Evolutionary conservation across 2,329 filamentous ascomycete species (phyloP).

Genomic region (Phialophora expanda): DNA sequence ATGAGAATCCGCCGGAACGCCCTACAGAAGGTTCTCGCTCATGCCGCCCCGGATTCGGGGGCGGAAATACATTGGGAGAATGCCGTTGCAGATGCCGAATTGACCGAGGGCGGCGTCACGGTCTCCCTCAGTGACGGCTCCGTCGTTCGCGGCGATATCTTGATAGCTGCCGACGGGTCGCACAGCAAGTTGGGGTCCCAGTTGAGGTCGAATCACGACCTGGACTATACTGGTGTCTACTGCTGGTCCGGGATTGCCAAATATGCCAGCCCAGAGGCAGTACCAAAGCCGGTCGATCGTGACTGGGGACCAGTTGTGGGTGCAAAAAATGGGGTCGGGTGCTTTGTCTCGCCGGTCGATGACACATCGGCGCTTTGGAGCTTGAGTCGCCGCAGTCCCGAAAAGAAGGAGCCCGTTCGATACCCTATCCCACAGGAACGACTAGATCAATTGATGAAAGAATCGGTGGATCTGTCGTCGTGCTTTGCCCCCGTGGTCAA

Average conservation of each 20-base stretch:
- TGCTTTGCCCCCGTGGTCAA: slow-evolving; percentile 50
- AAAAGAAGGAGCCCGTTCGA: slow-evolving; percentile 24
- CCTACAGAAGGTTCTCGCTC: slow-evolving; percentile 32
- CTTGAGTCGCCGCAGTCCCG: slow-evolving; percentile 44
- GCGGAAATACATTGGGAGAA: slow-evolving; percentile 33
- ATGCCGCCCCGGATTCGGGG: slow-evolving; percentile 39
- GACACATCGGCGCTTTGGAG: slow-evolving; percentile 51
- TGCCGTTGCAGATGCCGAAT: slow-evolving; percentile 22
- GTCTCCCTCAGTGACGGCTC: slow-evolving; percentile 25
- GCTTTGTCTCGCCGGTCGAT: slow-evolving; percentile 56
- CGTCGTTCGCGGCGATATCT: slow-evolving; percentile 44
- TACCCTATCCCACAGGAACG: slow-evolving; percentile 30
- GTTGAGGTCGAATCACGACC: slow-evolving; percentile 49
- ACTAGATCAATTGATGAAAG: slow-evolving; percentile 28
- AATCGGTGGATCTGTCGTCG: slow-evolving; percentile 43
- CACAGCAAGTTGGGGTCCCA: slow-evolving; percentile 50
- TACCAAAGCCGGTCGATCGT: slow-evolving; percentile 43
- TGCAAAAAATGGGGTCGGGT: slow-evolving; percentile 46
- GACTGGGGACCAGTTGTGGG: slow-evolving; percentile 53
- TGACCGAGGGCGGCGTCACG: slow-evolving; percentile 20
- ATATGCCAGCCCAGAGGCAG: slow-evolving; percentile 41
- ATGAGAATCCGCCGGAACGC: slow-evolving; percentile 36
- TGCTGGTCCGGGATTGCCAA: slow-evolving; percentile 48
- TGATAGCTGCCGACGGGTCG: slow-evolving; percentile 55
- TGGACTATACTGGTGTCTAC: slow-evolving; percentile 51